These are phyloP conservation scores for Setomelanomma holmii DNA, from an alignment of 2,329 filamentous ascomycete genomes.

Conservation along the genomic window DNA sequence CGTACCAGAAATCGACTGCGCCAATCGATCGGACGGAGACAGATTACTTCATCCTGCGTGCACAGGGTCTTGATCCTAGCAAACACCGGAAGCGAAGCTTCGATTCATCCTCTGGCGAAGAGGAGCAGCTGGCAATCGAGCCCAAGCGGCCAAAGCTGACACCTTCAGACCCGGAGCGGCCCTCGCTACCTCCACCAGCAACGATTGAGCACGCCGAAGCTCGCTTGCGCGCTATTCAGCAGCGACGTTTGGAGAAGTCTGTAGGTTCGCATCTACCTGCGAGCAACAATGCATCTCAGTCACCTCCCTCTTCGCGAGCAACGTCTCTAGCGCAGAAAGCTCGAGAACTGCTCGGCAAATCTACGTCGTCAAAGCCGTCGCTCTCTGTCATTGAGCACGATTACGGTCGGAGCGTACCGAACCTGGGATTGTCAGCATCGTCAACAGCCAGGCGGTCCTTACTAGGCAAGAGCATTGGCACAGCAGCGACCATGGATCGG, in stretches of 20 bases:
- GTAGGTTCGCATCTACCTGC: conserved; percentile 12
- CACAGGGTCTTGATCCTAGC: conserved; percentile 54
- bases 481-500: conserved; percentile 16
- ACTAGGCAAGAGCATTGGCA: conserved; percentile 20
- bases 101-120: conserved; percentile 32
- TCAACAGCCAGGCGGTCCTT: conserved; percentile 12
- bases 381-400: conserved; percentile 24
- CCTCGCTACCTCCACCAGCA: conserved; percentile 5
- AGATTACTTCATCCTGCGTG: conserved; percentile 60
- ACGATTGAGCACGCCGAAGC: conserved; percentile 30
- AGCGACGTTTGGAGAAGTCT: conserved; percentile 19
- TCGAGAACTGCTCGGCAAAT: conserved; percentile 11
- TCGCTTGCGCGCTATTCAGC: conserved; percentile 30
- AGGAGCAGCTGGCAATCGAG: conserved; percentile 9
- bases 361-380: conserved; percentile 11
- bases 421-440: conserved; percentile 21
- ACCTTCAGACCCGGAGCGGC: conserved; percentile 12
- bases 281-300: conserved; percentile 8
- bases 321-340: conserved; percentile 21
- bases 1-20: conserved; percentile 31
- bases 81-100: conserved; percentile 42
- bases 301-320: conserved; percentile 10
- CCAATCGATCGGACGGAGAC: conserved; percentile 55
- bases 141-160: conserved; percentile 31
- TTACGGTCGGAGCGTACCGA: conserved; percentile 37